Conservation (phyloP, 164 flowering plant genomes). For the Sextonia rubra region DNA sequence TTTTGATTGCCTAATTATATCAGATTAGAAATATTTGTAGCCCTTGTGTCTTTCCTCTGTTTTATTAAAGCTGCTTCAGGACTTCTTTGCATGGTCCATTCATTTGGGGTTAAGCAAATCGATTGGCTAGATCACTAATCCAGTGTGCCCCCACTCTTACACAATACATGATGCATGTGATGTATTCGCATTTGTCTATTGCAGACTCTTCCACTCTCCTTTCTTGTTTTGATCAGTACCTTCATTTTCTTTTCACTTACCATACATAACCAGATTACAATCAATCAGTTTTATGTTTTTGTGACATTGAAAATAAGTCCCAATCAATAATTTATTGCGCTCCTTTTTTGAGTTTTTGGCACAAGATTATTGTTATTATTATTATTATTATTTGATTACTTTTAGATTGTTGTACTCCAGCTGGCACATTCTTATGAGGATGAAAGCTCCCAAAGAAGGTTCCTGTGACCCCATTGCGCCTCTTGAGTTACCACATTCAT, state of each 20-base stretch:
- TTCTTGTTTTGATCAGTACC: too few species aligned
- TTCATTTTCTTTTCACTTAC: too few species aligned
- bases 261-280: too few species aligned
- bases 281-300: background rate
- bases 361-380: background rate
- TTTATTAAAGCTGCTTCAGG: background rate
- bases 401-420: conserved; percentile 22
- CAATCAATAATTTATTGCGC: background rate
- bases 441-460: conserved; percentile 64
- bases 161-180: background rate
- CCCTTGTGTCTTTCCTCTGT: background rate
- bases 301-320: background rate
- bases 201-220: too few species aligned
- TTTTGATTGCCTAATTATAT: background rate
- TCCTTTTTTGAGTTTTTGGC: background rate
- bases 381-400: conserved; percentile 3
- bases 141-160: background rate
- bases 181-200: too few species aligned
- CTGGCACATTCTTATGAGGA: conserved; percentile 88
- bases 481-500: conserved; percentile 84
- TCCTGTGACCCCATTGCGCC: conserved; percentile 81
- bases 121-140: background rate
- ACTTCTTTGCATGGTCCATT: background rate
- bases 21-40: background rate
- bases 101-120: background rate